A percentile compares a stretch with the other conserved stretches of the same genome.
These are phyloP conservation scores for Pichia inconspicua DNA, from an alignment of 1,139 yeast genomes.

Conservation along the genomic window DNA sequence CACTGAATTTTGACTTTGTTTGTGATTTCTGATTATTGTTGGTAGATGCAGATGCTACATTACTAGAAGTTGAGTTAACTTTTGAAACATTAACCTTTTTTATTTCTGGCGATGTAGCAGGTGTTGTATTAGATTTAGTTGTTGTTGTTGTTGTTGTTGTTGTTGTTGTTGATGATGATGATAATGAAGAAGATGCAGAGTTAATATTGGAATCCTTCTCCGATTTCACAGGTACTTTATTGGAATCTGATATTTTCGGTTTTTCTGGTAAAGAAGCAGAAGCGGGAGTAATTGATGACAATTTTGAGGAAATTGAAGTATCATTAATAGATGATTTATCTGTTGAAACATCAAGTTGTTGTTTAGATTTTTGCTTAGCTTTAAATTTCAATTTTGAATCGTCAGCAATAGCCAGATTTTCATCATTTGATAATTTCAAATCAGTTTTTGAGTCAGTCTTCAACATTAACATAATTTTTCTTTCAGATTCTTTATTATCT, in stretches of 20 bases:
- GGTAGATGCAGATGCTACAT: neutral
- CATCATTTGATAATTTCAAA: constrained; percentile 1
- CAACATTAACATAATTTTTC: constrained; percentile 24
- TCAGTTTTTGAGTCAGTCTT: constrained; percentile 11
- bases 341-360: constrained; percentile 33
- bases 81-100: neutral
- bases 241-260: neutral
- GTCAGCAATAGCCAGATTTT: too few species aligned
- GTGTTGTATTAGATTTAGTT: neutral
- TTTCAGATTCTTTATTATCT: constrained; percentile 34
- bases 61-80: neutral
- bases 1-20: neutral
- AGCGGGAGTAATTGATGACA: constrained; percentile 1
- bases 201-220: neutral
- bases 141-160: neutral
- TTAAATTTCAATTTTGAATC: constrained; percentile 13
- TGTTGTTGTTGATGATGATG: neutral
- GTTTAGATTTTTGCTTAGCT: too few species aligned
- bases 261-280: constrained; percentile 3
- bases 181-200: neutral
- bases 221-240: neutral
- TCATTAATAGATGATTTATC: constrained; percentile 25
- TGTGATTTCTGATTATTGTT: neutral
- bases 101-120: neutral
- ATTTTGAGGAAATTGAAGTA: neutral